Evolutionary conservation across 1,139 yeast genomes (phyloP).

Genomic region (Arxiozyma slooffiae): DNA sequence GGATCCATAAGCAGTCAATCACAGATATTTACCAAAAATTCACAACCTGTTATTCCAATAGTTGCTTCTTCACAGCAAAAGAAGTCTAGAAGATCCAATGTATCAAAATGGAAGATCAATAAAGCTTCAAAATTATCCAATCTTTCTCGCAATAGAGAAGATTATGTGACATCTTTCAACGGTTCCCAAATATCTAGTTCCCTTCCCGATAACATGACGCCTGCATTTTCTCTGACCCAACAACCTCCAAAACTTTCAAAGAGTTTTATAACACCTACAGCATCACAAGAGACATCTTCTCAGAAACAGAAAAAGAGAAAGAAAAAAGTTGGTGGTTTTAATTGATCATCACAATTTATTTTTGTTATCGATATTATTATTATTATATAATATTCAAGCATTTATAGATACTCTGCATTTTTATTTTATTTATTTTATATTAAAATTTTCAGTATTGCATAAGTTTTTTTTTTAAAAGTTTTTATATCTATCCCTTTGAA

Average conservation of each 20-base stretch:
- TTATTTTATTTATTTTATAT: neutral
- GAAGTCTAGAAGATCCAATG: slow-evolving; percentile 3
- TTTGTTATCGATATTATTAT: neutral
- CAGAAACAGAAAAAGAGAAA: slow-evolving; percentile 18
- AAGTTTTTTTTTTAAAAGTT: neutral
- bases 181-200: slow-evolving; percentile 6
- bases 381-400: slow-evolving; percentile 2
- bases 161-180: slow-evolving; percentile 4
- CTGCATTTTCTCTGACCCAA: slow-evolving; percentile 25
- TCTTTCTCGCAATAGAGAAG: slow-evolving; percentile 5
- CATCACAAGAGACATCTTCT: slow-evolving; percentile 14
- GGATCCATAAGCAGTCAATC: slow-evolving; percentile 12
- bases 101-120: neutral
- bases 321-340: slow-evolving; percentile 27
- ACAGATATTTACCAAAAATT: slow-evolving; percentile 8
- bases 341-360: slow-evolving; percentile 6
- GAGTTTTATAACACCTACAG: slow-evolving; percentile 2
- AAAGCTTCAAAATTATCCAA: neutral
- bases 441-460: neutral
- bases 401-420: slow-evolving; percentile 3
- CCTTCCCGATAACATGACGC: slow-evolving; percentile 24
- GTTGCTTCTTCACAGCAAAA: slow-evolving; percentile 21
- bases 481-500: no score
- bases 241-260: slow-evolving; percentile 6
- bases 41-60: slow-evolving; percentile 14